These are phyloP conservation scores for Nannochloropsis gaditana DNA, from an alignment of 108 stramenopile species.

Conservation along the genomic window DNA sequence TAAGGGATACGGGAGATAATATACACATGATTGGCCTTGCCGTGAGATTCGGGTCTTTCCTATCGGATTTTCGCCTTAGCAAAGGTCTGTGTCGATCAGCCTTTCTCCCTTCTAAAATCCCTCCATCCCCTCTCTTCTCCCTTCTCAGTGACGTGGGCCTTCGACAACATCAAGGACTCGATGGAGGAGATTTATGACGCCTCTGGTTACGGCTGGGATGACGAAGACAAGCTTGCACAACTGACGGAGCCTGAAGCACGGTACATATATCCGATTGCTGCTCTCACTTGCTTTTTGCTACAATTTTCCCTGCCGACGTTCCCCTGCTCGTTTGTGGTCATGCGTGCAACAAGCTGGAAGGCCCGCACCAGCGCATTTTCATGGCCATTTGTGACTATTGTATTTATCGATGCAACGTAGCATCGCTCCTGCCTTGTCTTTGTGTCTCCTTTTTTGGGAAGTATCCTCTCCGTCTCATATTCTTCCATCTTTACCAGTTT, in stretches of 20 bases:
- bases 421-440: no score
- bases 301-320: neutral
- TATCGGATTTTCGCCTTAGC: neutral
- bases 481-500: neutral
- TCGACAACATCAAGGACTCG: slow-evolving; percentile 22
- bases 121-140: neutral
- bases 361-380: no score
- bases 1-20: neutral
- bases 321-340: neutral
- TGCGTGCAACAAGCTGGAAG: no score
- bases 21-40: no score
- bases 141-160: slow-evolving; percentile 29
- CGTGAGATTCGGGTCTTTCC: no score
- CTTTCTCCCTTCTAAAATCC: neutral
- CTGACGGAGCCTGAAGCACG: slow-evolving; percentile 39
- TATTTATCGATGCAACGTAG: no score
- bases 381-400: no score
- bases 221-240: slow-evolving; percentile 44
- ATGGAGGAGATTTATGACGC: slow-evolving; percentile 46
- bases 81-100: no score
- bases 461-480: neutral
- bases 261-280: slow-evolving; percentile 24
- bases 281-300: neutral
- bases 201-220: slow-evolving; percentile 53
- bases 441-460: no score